phyloP scores from a whole-genome alignment of 208 protist species.

The Wallacemonas sp. region DNA sequence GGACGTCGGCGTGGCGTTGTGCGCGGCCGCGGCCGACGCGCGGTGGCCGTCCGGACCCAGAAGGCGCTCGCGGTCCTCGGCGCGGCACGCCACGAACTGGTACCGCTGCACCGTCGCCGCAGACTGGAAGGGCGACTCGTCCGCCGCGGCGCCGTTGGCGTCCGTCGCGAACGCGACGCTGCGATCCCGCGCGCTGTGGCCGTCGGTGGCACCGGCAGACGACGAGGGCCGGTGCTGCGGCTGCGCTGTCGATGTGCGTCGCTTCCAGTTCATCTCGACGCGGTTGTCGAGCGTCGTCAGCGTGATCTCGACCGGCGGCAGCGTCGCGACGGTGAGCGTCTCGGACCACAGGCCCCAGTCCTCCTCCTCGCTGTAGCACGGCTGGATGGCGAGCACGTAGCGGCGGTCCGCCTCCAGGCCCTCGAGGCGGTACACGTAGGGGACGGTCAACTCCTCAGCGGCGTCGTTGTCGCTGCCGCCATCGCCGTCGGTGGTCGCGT shows the following conservation, averaged over 20 bases:
- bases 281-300: constrained; percentile 35
- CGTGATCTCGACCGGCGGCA: constrained; percentile 46
- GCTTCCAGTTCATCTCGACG: constrained; percentile 44
- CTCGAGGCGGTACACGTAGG: constrained; percentile 47
- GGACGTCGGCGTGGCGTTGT: not conserved
- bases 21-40: not conserved
- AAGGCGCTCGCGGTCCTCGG: constrained; percentile 24
- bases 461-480: not conserved
- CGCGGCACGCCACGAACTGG: constrained; percentile 45
- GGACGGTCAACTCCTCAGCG: constrained; percentile 14
- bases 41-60: not conserved
- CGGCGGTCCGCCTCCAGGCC: constrained; percentile 62
- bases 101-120: constrained; percentile 39
- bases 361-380: constrained; percentile 68
- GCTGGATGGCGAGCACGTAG: constrained; percentile 87
- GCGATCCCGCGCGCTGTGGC: constrained; percentile 2
- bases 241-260: constrained; percentile 3
- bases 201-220: no score
- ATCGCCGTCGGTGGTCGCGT: constrained; percentile 6
- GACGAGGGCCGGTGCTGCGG: constrained; percentile 12
- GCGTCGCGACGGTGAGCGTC: constrained; percentile 62
- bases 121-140: constrained; percentile 4
- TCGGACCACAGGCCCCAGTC: constrained; percentile 86
- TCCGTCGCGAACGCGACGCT: constrained; percentile 1
- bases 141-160: not conserved